These are phyloP conservation scores for Lenwebbia sp. DNA, from an alignment of 345 rosid genomes.

Conservation along the genomic window DNA sequence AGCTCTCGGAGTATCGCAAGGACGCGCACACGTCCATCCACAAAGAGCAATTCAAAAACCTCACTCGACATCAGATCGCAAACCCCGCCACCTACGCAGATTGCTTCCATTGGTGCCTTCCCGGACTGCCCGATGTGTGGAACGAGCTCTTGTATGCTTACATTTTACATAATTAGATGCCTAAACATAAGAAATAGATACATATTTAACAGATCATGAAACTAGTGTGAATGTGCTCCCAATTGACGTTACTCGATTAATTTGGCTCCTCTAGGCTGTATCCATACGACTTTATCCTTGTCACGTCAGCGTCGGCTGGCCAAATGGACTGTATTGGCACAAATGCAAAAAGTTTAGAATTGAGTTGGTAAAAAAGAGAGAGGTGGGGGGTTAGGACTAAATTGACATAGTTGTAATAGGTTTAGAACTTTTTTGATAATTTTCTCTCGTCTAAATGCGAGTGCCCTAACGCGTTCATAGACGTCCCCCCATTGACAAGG, in stretches of 20 bases:
- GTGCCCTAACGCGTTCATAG: neutral
- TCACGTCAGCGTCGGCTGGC: neutral
- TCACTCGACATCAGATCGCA: slow-evolving; percentile 28
- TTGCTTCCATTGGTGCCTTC: slow-evolving; percentile 93
- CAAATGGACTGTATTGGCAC: too few relatives aligned
- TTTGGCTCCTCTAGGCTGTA: neutral
- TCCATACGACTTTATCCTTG: neutral
- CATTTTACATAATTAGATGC: slow-evolving; percentile 7
- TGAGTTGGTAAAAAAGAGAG: too few relatives aligned
- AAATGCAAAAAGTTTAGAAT: too few relatives aligned
- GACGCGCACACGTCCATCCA: slow-evolving; percentile 66
- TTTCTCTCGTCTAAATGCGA: neutral
- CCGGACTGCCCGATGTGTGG: slow-evolving; percentile 94
- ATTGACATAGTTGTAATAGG: too few relatives aligned
- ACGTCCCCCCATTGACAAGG: neutral
- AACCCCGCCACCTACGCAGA: slow-evolving; percentile 68
- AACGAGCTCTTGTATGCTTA: slow-evolving; percentile 67
- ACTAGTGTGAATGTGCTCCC: neutral
- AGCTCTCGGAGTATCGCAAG: slow-evolving; percentile 68
- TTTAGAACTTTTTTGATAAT: too few relatives aligned
- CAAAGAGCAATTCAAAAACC: slow-evolving; percentile 50
- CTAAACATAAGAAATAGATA: neutral
- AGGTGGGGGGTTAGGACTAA: too few relatives aligned
- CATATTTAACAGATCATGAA: neutral
- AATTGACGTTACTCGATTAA: neutral